Percentiles rank a stretch among this genome's conserved stretches.
These are phyloP conservation scores for Coemansia reversa DNA, from an alignment of 192 early-diverging fungal species.

Conservation along the genomic window DNA sequence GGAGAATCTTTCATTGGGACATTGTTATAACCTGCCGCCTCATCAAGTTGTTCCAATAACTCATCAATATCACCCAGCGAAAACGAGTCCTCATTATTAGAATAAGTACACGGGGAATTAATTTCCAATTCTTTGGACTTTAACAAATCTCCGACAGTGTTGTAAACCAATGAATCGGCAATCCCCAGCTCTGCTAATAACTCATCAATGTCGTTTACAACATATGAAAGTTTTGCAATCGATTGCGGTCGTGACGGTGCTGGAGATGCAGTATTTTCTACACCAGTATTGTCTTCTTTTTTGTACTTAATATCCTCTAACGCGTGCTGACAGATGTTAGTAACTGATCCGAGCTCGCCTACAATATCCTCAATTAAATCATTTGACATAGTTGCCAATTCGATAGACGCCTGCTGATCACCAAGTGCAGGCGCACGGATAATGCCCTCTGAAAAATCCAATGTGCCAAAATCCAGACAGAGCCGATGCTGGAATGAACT, in stretches of 20 bases:
- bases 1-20: not conserved
- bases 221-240: slow-evolving; percentile 12
- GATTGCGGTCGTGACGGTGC: not conserved
- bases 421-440: not conserved
- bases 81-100: slow-evolving; percentile 21
- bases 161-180: slow-evolving; percentile 12
- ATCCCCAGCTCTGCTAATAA: slow-evolving; percentile 30
- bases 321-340: not conserved
- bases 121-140: not conserved
- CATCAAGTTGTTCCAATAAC: slow-evolving; percentile 36
- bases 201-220: slow-evolving; percentile 38
- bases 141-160: not conserved
- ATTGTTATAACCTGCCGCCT: slow-evolving; percentile 4
- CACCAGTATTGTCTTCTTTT: not conserved
- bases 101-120: not conserved
- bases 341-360: slow-evolving; percentile 1
- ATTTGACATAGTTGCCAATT: not conserved
- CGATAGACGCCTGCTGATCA: not conserved
- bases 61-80: slow-evolving; percentile 37
- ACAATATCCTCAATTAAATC: not conserved
- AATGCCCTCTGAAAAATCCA: not conserved
- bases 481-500: not conserved
- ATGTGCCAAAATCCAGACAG: not conserved
- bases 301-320: not conserved
- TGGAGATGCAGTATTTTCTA: not conserved